Base-by-base conservation (phyloP, 1,139 yeast genomes). In the Nakaseomyces kungkrabaensis region DNA sequence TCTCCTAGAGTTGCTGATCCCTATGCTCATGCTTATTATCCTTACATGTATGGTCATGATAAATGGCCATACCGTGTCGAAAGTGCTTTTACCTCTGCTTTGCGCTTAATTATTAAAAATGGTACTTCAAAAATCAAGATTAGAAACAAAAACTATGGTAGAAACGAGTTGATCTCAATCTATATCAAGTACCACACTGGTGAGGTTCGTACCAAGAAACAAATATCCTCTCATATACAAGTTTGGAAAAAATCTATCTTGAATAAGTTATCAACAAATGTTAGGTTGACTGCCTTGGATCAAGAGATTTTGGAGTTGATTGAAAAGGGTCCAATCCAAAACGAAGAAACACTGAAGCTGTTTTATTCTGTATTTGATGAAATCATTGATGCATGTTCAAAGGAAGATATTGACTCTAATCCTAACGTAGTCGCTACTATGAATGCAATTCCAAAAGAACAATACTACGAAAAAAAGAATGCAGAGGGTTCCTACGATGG, bases 181-280 rank as follows among this genome's bases (percentile, higher is more conserved):
- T 90, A 81, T 63, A 88, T 90, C 51, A 71, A 75, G 54, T 80
- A 81, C 54, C 82, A 81, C 60, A 87, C 97, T 2, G 94, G 94
- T 46, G 85, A 86, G 67, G 68, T 72, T 50, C 78, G 98, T 61
- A 81, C 96, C 4, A 76, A 96, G 58, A 90, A 90, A 66, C 97
- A 90, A 70, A 95, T 90, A 10, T 83, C 94, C 4, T 81, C 90
- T 49, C 97, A 90, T 66, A 87, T 90, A 53, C 97, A 90, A 70
- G 97, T 90, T 8, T 63, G 65, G 65, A 64, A 64, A 47, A 64
- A 64, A 48, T 56, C 66, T 9, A 61, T 64, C 22, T 47, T 54
- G 26, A 59, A 58, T 43, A 64, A 63, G 50, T 43, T 58, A 7
- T 46, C 57, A 7, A 56, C 56, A 32, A 56, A 58, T 32, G 45